These are phyloP conservation scores for Beta macrorhiza DNA, from an alignment of 179 eudicot species.

Conservation along the genomic window DNA sequence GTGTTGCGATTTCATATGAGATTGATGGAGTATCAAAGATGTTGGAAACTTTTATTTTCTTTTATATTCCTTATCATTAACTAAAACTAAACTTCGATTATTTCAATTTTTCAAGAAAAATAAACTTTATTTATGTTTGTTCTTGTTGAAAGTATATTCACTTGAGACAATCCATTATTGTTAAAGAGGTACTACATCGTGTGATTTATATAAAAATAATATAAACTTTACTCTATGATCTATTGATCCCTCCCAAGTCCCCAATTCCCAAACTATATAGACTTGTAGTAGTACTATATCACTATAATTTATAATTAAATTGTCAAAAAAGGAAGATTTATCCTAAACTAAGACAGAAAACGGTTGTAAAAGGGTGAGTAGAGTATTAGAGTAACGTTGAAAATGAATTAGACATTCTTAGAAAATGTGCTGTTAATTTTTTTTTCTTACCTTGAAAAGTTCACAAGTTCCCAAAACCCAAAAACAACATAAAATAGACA, in stretches of 20 bases:
- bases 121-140: background rate
- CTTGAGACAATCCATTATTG: background rate
- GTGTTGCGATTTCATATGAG: no score
- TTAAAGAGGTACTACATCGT: no score
- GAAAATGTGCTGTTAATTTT: background rate
- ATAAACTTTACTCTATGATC: no score
- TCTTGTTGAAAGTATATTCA: background rate
- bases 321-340: background rate
- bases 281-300: no score
- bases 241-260: background rate
- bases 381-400: slow-evolving; percentile 17
- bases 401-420: slow-evolving; percentile 20
- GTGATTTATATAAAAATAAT: no score
- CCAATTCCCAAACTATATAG: no score
- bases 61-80: no score
- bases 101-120: no score
- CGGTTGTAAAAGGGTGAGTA: background rate
- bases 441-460: slow-evolving; percentile 15
- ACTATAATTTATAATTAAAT: background rate
- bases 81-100: no score
- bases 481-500: slow-evolving; percentile 8
- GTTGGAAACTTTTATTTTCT: no score
- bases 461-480: slow-evolving; percentile 20
- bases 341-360: background rate
- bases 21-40: no score